Base-by-base conservation (phyloP, 495 filamentous ascomycete species). In the Hypoxylon cercidicola region DNA sequence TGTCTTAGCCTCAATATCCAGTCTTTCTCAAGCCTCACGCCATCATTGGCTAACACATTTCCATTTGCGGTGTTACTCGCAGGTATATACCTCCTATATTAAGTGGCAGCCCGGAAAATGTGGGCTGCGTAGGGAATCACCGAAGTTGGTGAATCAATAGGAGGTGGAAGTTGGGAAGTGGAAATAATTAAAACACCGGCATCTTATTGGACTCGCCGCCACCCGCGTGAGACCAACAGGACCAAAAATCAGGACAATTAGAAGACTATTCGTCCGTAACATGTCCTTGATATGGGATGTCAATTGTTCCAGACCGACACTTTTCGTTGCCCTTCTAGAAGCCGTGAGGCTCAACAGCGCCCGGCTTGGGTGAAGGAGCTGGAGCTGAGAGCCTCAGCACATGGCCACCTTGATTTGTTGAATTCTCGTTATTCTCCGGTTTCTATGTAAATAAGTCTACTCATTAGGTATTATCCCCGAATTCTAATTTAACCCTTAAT, bases 31-130 rank as follows among this genome's bases (percentile, higher is more conserved):
- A 48, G 23, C 25, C 25, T 48, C 45, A 30, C 23, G 16, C 3
- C 16, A 3, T 45, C 35, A 51, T 60, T 60, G 47, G 56, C 10
- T 52, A 32, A 9, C 28, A n/a, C 44, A 52, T 60, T 19, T 39
- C 25, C 44, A 51, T 41, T 25, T 48, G 13, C 23, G 45, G 5
- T 18, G 23, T 15, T n/a, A 32, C 40, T 23, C 16, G 32, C 18
- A 51, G 39, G 44, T 25, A 8, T 10, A 43, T 51, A n/a, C n/a
- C n/a, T n/a, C n/a, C n/a, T n/a, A 37, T 51, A 32, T 32, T 32
- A 32, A 32, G 1, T 23, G 25, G 37, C 47, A 43, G 37, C 44
- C 46, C 9, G 30, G 30, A 21, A 37, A 23, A 50, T 51, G 55
- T 25, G 48, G 23, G 21, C 39, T 20, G 18, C 30, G 12, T 43